These are phyloP conservation scores for Neurospora africana DNA, from an alignment of 495 filamentous ascomycete species.

Conservation along the genomic window DNA sequence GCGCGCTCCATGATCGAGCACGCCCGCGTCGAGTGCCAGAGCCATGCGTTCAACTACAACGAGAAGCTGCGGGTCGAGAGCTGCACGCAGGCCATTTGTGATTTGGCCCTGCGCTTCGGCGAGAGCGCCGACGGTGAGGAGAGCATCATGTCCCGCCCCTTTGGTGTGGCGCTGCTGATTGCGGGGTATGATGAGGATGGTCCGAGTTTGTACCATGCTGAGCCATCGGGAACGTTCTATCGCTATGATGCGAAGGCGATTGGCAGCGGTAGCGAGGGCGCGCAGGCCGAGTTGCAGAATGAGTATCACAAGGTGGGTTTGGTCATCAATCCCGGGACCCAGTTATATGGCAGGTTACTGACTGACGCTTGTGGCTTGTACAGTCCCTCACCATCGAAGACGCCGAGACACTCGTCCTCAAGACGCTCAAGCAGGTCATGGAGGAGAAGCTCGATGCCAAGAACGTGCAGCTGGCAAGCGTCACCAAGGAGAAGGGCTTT, in stretches of 20 bases:
- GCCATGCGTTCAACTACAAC: constrained; percentile 93
- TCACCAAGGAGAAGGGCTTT: constrained; percentile 95
- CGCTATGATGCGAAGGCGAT: constrained; percentile 99
- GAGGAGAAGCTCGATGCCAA: constrained; percentile 98
- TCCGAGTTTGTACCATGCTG: constrained; percentile 93
- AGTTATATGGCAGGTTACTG: constrained; percentile 6
- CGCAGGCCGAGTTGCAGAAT: constrained; percentile 94
- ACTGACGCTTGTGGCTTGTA: neutral
- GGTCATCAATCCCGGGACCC: neutral
- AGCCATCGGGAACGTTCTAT: constrained; percentile 96
- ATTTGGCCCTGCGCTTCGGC: constrained; percentile 90
- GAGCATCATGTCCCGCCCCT: constrained; percentile 93
- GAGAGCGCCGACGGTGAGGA: constrained; percentile 97
- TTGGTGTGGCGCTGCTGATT: constrained; percentile 93
- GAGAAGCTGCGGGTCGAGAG: constrained; percentile 89
- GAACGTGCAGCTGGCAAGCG: constrained; percentile 96
- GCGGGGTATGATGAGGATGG: constrained; percentile 96
- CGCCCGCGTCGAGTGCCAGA: constrained; percentile 93
- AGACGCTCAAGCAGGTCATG: constrained; percentile 99
- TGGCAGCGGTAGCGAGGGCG: constrained; percentile 89
- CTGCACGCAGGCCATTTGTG: constrained; percentile 97
- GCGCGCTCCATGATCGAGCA: constrained; percentile 95
- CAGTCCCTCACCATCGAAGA: constrained; percentile 83
- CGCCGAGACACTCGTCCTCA: constrained; percentile 88
- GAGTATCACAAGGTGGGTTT: constrained; percentile 77